Percentiles rank a stretch among this genome's conserved stretches.
These are phyloP conservation scores for Scheffersomyces ergatensis DNA, from an alignment of 805 yeast species.

Conservation along the genomic window DNA sequence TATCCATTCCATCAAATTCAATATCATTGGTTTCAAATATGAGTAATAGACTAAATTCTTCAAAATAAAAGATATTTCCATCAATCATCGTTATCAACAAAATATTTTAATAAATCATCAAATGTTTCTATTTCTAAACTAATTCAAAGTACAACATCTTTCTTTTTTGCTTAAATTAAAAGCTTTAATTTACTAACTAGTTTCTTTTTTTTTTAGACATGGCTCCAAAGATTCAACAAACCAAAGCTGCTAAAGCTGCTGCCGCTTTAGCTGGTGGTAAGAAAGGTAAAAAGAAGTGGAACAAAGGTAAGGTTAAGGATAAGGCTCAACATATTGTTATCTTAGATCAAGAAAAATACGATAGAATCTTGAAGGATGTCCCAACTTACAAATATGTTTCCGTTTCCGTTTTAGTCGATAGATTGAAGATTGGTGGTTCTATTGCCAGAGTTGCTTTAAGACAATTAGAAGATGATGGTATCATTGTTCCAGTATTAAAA, in stretches of 20 bases:
- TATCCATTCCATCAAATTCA: no score
- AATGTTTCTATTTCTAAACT: no score
- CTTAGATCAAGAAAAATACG: conserved; percentile 97
- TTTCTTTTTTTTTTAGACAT: conserved; percentile 45
- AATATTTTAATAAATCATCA: no score
- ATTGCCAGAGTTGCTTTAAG: conserved; percentile 96
- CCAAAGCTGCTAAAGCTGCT: conserved; percentile 99
- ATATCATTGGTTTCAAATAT: no score
- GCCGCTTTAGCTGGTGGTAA: conserved; percentile 99
- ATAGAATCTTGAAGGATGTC: conserved; percentile 98
- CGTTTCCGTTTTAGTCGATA: conserved; percentile 97
- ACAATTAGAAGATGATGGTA: conserved; percentile 93
- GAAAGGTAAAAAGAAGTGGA: conserved; percentile 99
- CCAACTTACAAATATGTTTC: conserved; percentile 99
- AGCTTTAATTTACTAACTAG: no score
- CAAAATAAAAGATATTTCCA: no score
- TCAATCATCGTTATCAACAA: no score
- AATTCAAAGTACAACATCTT: no score
- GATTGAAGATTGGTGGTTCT: conserved; percentile 99
- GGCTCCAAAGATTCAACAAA: conserved; percentile 99
- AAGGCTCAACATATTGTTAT: conserved; percentile 98
- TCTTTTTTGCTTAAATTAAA: no score
- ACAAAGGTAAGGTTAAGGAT: conserved; percentile 99
- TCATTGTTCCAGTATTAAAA: conserved; percentile 88
- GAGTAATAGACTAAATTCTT: no score